Evolutionary conservation across 805 yeast species (phyloP).

Genomic region (Lachancea nothofagi): DNA sequence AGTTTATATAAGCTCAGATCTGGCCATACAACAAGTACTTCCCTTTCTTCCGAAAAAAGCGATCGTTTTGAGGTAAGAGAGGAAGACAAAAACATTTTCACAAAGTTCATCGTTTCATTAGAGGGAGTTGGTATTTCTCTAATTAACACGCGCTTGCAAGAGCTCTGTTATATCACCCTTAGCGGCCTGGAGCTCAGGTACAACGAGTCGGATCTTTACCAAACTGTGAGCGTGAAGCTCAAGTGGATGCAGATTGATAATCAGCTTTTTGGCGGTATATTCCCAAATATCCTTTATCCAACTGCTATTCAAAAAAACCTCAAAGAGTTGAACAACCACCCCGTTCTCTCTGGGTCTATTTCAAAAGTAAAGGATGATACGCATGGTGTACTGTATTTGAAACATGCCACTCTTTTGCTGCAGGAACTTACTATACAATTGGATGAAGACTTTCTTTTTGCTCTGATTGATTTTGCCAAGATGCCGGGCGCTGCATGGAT

Average conservation of each 20-base stretch:
- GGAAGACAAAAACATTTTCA: constrained; percentile 33
- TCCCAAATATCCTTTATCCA: constrained; percentile 86
- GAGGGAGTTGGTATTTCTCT: constrained; percentile 87
- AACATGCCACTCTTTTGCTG: constrained; percentile 81
- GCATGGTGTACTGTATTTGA: constrained; percentile 85
- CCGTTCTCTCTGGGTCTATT: constrained; percentile 80
- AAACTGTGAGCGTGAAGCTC: constrained; percentile 69
- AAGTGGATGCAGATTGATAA: constrained; percentile 96
- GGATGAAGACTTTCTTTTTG: constrained; percentile 88
- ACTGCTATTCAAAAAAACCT: constrained; percentile 80
- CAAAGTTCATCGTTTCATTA: constrained; percentile 51
- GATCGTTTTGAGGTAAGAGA: constrained; percentile 49
- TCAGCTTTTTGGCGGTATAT: constrained; percentile 80
- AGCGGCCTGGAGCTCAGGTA: constrained; percentile 77
- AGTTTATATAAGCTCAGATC: constrained; percentile 59
- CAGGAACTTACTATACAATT: constrained; percentile 91
- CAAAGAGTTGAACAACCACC: constrained; percentile 81
- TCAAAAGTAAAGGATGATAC: constrained; percentile 81
- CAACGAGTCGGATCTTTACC: constrained; percentile 79
- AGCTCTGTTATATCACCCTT: constrained; percentile 75
- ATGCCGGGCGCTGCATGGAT: constrained; percentile 82
- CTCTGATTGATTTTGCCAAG: constrained; percentile 72
- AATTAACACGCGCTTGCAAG: constrained; percentile 64
- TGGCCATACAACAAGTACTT: constrained; percentile 27
- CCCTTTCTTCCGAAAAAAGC: constrained; percentile 30